Base-by-base conservation (phyloP, 805 yeast species). In the Scheffersomyces coipomensis region DNA sequence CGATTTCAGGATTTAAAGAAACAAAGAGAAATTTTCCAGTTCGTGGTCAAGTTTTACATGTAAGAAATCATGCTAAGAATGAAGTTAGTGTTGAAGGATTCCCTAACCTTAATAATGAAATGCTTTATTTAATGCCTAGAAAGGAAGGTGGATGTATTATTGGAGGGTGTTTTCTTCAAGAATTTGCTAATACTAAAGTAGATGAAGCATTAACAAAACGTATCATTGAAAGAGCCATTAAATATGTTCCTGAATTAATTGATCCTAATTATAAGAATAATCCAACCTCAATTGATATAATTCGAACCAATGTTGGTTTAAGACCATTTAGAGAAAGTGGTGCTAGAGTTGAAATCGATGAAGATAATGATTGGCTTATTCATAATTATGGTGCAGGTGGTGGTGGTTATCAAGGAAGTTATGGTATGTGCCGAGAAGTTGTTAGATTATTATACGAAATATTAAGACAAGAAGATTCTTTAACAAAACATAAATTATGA, bases 301-400 rank as follows among this genome's bases (percentile, higher is more conserved):
- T 65, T 3, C 41, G 42, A 19, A 67, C 58, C 9, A 51, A 53
- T 31, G 66, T 66, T n/a, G 73, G 73, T 2, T 57, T 64, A 22
- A 55, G 73, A 29, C 73, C 73, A 4, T 60, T 51, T 38, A 45
- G 73, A 43, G 64, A 60, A 17, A 60, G 56, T 6, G 70, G 70
- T 2, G 56, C 55, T 2, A 46, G 73, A 16, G 55, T 66, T 11
- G 73, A 66, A 42, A 32, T 25, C 2, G 73, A 68, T 44, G 29
- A 48, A 1, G 31, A 43, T 7, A 37, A 45, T 13, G 34, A 32
- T 1, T 66, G 72, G 71, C 52, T 82, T 17, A 70, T 82, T 18
- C 88, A 83, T 56, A 77, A 76, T 50, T 83, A 82, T 55, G 88
- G 88, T 2, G 85, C 87, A 22, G 87, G 79, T 7, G 88, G 88